phyloP scores from a whole-genome alignment of 2,329 filamentous ascomycete genomes.

The Pseudocercospora fuligena region DNA sequence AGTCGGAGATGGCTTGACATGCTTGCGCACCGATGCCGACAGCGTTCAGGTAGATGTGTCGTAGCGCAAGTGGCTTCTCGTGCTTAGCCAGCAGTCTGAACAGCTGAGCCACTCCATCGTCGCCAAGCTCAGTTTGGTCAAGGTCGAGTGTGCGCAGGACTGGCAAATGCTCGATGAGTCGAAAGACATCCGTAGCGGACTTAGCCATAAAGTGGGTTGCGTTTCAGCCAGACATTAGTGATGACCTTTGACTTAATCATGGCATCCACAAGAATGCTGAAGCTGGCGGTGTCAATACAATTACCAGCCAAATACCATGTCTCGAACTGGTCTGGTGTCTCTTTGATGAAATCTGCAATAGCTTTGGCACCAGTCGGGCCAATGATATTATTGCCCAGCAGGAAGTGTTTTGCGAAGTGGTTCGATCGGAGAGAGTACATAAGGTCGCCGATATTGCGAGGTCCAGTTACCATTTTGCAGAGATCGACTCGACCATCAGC shows the following conservation, averaged over 20 bases:
- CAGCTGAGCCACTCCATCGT: conserved; percentile 52
- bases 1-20: conserved; percentile 36
- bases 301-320: conserved; percentile 63
- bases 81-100: conserved; percentile 44
- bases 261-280: conserved; percentile 52
- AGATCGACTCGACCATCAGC: conserved; percentile 60
- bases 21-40: conserved; percentile 36
- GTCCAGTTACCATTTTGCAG: conserved; percentile 61
- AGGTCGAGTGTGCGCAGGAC: conserved; percentile 57
- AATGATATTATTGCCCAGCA: conserved; percentile 62
- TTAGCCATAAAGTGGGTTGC: conserved; percentile 55
- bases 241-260: conserved; percentile 51
- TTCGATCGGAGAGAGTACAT: conserved; percentile 57
- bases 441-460: conserved; percentile 55
- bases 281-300: conserved; percentile 53
- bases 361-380: conserved; percentile 54
- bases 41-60: conserved; percentile 43
- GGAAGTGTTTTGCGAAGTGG: conserved; percentile 56
- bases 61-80: conserved; percentile 31
- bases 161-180: conserved; percentile 50
- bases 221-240: conserved; percentile 60
- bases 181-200: conserved; percentile 49
- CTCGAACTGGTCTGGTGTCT: conserved; percentile 55
- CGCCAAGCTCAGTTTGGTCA: conserved; percentile 59
- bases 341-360: conserved; percentile 53